phyloP scores from a whole-genome alignment of 108 stramenopile species.

The Thalassiosira profunda region DNA sequence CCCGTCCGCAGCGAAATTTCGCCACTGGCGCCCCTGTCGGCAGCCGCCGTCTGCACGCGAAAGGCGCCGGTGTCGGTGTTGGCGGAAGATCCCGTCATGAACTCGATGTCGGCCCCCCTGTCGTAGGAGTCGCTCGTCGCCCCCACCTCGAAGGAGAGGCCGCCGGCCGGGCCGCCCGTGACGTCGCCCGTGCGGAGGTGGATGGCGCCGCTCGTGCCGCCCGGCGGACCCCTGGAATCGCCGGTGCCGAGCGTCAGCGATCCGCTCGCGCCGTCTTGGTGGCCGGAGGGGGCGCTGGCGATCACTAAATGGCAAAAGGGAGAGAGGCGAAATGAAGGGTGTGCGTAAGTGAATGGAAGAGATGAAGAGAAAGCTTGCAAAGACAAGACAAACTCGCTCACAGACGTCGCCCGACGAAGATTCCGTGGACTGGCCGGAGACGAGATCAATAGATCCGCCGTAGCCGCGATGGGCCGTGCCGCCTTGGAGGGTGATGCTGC shows the following conservation, averaged over 20 bases:
- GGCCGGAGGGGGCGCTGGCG: constrained; percentile 4
- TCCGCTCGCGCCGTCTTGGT: constrained; percentile 14
- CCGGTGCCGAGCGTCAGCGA: constrained; percentile 24
- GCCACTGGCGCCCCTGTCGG: not conserved
- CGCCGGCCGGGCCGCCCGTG: constrained; percentile 6
- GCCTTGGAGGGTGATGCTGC: constrained; percentile 17
- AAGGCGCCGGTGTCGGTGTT: constrained; percentile 4
- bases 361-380: no score
- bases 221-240: not conserved
- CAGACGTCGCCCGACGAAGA: constrained; percentile 24
- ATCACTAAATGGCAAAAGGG: no score
- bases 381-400: not conserved
- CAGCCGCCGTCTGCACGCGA: not conserved
- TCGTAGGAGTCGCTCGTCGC: not conserved
- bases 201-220: constrained; percentile 12
- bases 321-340: no score
- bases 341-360: no score
- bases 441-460: constrained; percentile 25
- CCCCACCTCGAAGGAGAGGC: constrained; percentile 1
- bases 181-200: constrained; percentile 9
- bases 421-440: constrained; percentile 23
- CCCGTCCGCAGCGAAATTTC: constrained; percentile 1
- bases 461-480: constrained; percentile 24
- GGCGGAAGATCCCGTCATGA: not conserved
- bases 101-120: not conserved